phyloP scores from a whole-genome alignment of 345 rosid genomes.

The Luvunga scandens region DNA sequence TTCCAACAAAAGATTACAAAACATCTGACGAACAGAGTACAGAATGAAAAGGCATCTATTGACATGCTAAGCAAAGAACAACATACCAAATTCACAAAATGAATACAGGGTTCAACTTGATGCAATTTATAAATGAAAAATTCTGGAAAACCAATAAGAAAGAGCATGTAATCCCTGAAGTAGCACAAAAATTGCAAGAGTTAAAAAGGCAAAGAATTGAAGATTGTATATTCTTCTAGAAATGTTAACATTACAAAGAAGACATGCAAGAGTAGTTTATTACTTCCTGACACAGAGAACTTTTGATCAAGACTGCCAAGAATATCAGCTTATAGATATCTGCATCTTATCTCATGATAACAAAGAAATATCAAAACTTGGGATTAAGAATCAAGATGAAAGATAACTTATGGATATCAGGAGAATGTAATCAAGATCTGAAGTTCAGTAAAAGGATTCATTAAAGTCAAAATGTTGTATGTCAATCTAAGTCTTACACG shows the following conservation, averaged over 20 bases:
- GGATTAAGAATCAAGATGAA: not conserved
- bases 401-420: not conserved
- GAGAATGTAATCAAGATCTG: not conserved
- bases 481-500: constrained; percentile 10
- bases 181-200: not conserved
- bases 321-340: not conserved
- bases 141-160: not conserved
- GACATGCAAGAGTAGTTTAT: not conserved
- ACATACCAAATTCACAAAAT: no score
- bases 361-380: not conserved
- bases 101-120: no score
- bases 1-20: not conserved
- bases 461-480: not conserved
- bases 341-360: not conserved
- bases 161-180: not conserved
- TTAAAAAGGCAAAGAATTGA: not conserved
- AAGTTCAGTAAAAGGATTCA: not conserved
- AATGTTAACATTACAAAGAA: not conserved
- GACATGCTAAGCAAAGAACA: no score
- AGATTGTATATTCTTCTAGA: not conserved
- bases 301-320: not conserved
- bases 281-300: not conserved
- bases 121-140: not conserved
- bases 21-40: not conserved
- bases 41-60: no score